Evolutionary conservation across 345 rosid genomes (phyloP), one percentile per base, ranked within the genome.

Genomic region (Euclidium syriacum): DNA sequence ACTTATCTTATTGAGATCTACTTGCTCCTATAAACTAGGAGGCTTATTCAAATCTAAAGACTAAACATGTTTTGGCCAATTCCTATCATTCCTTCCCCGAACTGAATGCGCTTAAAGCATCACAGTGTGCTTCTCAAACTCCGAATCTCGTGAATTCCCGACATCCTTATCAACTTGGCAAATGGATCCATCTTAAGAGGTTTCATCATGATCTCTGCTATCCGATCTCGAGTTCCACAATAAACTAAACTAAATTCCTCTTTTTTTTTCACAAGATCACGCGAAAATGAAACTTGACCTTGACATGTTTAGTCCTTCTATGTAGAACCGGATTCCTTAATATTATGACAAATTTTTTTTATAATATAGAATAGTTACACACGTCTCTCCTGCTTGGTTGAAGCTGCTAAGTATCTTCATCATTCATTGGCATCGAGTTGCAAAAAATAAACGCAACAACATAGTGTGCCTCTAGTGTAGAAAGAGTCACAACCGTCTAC

Each of bases 111-210:
- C n/a, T n/a, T n/a, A n/a, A n/a, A n/a, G n/a, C n/a, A n/a, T n/a
- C n/a, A n/a, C n/a, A n/a, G n/a, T n/a, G n/a, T n/a, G n/a, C n/a
- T n/a, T n/a, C n/a, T n/a, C n/a, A n/a, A n/a, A n/a, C n/a, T 36
- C 18, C 0, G 18, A 36, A 1, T 35, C 42, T 15, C 55, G 0
- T 50, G 23, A 2, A 50, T 38, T 29, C 55, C 36, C 0, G 29
- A 9, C 3, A 29, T 0, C 2, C 2, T 0, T 6, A 36, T 50
- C 23, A 50, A 0, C 14, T 9, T 50, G 0, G 1, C 0, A 16
- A 50, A 50, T 2, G 38, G 16, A 0, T 33, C 58, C 3, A 53
- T 7, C 18, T 19, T 53, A 3, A 51, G 0, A 0, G 56, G 56
- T 2, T 34, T 53, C 0, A 42, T 33, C 42, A 33, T 53, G 5